Evolutionary conservation across 1,284 basidiomycete genomes (phyloP).

Genomic region (Fistulina hepatica): DNA sequence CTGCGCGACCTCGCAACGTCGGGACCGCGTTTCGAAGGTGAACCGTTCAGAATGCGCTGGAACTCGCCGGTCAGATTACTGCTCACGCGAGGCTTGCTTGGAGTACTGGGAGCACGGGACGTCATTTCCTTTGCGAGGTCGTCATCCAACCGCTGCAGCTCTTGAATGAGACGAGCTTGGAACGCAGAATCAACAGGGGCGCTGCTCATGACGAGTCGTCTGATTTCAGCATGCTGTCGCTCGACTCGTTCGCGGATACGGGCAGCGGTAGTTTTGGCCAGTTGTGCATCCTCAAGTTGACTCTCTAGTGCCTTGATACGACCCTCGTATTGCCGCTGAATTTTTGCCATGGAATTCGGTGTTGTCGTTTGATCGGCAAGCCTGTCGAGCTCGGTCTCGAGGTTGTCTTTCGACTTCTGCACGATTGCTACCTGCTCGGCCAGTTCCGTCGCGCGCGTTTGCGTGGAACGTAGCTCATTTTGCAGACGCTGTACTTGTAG

Average conservation of each 20-base stretch:
- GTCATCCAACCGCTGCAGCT: conserved; percentile 57
- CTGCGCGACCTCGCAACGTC: conserved; percentile 25
- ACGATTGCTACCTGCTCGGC: conserved; percentile 39
- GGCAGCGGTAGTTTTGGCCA: conserved; percentile 37
- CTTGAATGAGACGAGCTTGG: conserved; percentile 54
- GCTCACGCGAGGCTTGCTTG: conserved; percentile 7
- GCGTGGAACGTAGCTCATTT: conserved; percentile 43
- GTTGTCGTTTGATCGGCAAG: conserved; percentile 51
- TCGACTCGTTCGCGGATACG: conserved; percentile 55
- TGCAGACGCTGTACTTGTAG: conserved; percentile 47
- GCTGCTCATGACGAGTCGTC: conserved; percentile 48
- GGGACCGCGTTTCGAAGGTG: conserved; percentile 33
- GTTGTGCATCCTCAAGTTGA: conserved; percentile 47
- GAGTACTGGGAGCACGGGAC: conserved; percentile 17
- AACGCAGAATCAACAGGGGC: conserved; percentile 51
- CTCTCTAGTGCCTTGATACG: conserved; percentile 56
- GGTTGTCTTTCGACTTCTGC: conserved; percentile 52
- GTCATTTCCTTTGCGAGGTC: conserved; percentile 50
- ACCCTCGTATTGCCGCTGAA: conserved; percentile 56
- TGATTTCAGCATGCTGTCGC: conserved; percentile 60
- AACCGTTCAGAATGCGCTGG: conserved; percentile 29
- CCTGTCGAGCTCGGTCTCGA: conserved; percentile 59
- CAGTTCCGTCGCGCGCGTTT: conserved; percentile 42
- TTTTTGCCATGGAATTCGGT: conserved; percentile 44
- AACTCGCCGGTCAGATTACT: conserved; percentile 21